These are phyloP conservation scores for Tricholoma saponaceum DNA, from an alignment of 768 basidiomycete genomes.

Conservation along the genomic window DNA sequence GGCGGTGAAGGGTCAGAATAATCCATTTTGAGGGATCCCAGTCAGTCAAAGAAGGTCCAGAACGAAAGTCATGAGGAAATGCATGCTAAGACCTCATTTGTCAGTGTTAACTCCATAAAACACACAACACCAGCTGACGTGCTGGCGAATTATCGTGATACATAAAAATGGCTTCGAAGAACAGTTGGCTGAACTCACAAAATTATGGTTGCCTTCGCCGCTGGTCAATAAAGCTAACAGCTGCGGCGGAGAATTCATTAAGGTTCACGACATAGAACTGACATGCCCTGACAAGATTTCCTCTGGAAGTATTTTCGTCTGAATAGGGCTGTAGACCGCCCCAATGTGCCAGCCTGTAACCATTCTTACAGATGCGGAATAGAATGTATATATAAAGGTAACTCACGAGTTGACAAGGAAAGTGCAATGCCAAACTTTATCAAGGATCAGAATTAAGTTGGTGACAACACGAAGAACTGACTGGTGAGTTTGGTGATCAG, in stretches of 20 bases:
- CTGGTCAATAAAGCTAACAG: constrained; percentile 64
- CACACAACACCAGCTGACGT: constrained; percentile 29
- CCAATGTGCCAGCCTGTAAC: constrained; percentile 68
- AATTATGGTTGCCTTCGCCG: constrained; percentile 80
- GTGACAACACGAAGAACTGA: constrained; percentile 23
- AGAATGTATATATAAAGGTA: not conserved
- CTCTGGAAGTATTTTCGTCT: constrained; percentile 74
- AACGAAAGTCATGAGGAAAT: constrained; percentile 76
- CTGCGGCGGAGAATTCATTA: constrained; percentile 28
- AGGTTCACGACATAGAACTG: not conserved
- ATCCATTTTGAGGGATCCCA: constrained; percentile 87
- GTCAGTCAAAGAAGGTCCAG: constrained; percentile 53
- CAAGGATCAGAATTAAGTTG: not conserved
- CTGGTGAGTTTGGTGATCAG: constrained; percentile 59
- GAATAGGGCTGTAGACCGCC: constrained; percentile 78
- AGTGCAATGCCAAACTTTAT: constrained; percentile 66
- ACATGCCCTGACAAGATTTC: constrained; percentile 52
- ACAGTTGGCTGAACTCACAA: constrained; percentile 37
- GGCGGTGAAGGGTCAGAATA: constrained; percentile 46
- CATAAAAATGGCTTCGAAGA: not conserved
- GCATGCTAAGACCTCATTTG: constrained; percentile 45
- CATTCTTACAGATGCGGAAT: not conserved
- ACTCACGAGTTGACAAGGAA: constrained; percentile 69
- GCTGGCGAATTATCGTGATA: constrained; percentile 25
- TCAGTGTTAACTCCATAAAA: not conserved